A percentile compares a stretch with the other conserved stretches of the same genome.
Conservation (phyloP, 139 green algal species). For the Coelastrella sp. region DNA sequence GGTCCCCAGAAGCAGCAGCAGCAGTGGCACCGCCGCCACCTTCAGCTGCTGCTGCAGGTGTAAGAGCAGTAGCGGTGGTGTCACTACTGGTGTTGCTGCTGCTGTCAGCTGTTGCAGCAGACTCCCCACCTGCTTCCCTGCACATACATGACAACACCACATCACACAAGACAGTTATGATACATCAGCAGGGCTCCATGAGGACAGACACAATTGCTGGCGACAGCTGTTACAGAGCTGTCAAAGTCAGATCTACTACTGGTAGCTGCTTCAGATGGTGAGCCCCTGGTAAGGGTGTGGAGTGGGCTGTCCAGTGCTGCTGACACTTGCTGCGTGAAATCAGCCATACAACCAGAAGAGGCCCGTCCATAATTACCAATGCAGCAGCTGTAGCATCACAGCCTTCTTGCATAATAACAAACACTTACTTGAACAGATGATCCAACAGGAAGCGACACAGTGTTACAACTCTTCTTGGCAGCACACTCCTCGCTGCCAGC, state of each 20-base stretch:
- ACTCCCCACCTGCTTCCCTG: constrained; percentile 35
- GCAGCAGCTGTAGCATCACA: not conserved
- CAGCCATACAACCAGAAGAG: not conserved
- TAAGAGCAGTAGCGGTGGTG: not conserved
- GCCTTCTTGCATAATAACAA: constrained; percentile 25
- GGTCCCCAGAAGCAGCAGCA: not conserved
- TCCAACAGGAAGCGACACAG: constrained; percentile 93
- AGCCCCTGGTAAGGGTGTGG: not conserved
- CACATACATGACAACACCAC: not conserved
- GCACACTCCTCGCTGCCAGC: constrained; percentile 65
- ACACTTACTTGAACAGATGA: constrained; percentile 78
- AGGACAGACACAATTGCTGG: too few relatives aligned
- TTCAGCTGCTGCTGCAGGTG: not conserved
- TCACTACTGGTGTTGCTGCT: constrained; percentile 14
- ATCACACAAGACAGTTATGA: too few relatives aligned
- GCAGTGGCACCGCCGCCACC: not conserved
- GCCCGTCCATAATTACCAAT: not conserved
- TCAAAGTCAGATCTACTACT: too few relatives aligned
- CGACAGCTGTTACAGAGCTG: too few relatives aligned
- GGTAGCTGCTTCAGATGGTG: too few relatives aligned
- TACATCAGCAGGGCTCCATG: too few relatives aligned
- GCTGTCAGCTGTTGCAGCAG: constrained; percentile 21
- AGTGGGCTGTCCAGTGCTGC: not conserved
- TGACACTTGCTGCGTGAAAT: not conserved
- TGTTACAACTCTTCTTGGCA: constrained; percentile 77